These are phyloP conservation scores for Yamadazyma spencermartinsiae DNA, from an alignment of 1,139 yeast genomes.

Conservation along the genomic window DNA sequence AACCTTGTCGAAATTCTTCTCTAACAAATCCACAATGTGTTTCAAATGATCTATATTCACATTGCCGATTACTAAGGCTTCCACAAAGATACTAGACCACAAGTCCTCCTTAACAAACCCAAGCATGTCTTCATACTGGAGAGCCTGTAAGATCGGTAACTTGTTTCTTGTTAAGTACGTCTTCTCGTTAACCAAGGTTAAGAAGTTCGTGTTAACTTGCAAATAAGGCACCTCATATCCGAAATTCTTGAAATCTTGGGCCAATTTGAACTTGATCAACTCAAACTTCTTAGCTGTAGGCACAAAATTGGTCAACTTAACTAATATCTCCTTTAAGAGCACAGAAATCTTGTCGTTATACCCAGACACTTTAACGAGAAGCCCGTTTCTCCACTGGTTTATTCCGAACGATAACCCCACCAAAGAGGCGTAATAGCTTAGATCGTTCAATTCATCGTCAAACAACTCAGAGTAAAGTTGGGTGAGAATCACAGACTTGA, in stretches of 20 bases:
- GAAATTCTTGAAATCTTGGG: constrained; percentile 66
- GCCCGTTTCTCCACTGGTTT: constrained; percentile 65
- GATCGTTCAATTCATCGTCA: constrained; percentile 73
- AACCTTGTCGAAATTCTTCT: constrained; percentile 19
- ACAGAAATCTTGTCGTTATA: constrained; percentile 78
- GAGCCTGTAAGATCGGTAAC: constrained; percentile 42
- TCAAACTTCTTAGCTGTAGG: constrained; percentile 63
- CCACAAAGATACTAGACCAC: constrained; percentile 55
- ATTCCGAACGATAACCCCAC: constrained; percentile 72
- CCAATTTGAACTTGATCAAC: constrained; percentile 61
- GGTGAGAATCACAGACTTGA: constrained; percentile 57
- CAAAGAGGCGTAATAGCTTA: constrained; percentile 79
- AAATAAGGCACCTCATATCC: constrained; percentile 74
- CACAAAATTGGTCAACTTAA: constrained; percentile 49
- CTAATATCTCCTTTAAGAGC: constrained; percentile 60
- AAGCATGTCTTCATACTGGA: constrained; percentile 52
- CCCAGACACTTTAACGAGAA: constrained; percentile 68
- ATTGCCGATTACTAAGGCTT: constrained; percentile 80
- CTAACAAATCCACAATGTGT: constrained; percentile 22
- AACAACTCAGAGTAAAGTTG: constrained; percentile 66
- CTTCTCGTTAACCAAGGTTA: constrained; percentile 66
- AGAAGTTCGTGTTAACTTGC: constrained; percentile 66
- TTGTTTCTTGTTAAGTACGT: constrained; percentile 68
- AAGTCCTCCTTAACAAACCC: constrained; percentile 41
- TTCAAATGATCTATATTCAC: constrained; percentile 38